Base-by-base conservation (phyloP, 441 rosid genomes). In the Populus trichocarpa region DNA sequence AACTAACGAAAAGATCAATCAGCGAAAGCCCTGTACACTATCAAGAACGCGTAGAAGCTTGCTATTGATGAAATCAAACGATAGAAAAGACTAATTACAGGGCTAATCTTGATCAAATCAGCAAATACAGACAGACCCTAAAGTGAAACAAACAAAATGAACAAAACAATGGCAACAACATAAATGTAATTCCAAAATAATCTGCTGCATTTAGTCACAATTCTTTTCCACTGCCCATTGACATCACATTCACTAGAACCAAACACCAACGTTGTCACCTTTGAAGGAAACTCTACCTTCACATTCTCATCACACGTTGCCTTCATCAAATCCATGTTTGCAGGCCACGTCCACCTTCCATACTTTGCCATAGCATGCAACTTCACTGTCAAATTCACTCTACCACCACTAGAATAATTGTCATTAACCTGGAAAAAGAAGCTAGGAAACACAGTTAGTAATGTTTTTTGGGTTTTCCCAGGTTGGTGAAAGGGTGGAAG, bases 291-390 rank as follows among this genome's bases (percentile, higher is more conserved):
- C 13, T 63, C 72, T 5, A 65, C 66, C 67, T 46, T 46, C 8
- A 46, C 36, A 13, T 66, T 63, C 2, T 57, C 66, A 9, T 64
- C 59, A 23, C 77, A 78, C 59, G 61, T 18, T 22, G 69, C 72
- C 59, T 18, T 22, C 3, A 78, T 25, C 25, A 33, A 46, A 20
- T 78, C 81, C 42, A 22, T 67, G 23, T 72, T 14, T 4, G 26
- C 68, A 3, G 77, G 81, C 81, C 81, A 78, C 46, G 81, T 78
- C 81, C 81, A 73, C 40, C 81, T 71, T 72, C 69, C 67, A 20
- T 78, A 78, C 40, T 11, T 26, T 14, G 73, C 81, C 57, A 16
- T 72, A 18, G 40, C 77, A 20, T 68, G 67, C 32, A 78, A 0
- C 69, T 67, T 36, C 30, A 35, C 23, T 6, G 26, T 71, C 66